Percentiles rank a stretch among this genome's conserved stretches.
Conservation (phyloP, 495 filamentous ascomycete species). For the Penicillium psychrofluorescens region DNA sequence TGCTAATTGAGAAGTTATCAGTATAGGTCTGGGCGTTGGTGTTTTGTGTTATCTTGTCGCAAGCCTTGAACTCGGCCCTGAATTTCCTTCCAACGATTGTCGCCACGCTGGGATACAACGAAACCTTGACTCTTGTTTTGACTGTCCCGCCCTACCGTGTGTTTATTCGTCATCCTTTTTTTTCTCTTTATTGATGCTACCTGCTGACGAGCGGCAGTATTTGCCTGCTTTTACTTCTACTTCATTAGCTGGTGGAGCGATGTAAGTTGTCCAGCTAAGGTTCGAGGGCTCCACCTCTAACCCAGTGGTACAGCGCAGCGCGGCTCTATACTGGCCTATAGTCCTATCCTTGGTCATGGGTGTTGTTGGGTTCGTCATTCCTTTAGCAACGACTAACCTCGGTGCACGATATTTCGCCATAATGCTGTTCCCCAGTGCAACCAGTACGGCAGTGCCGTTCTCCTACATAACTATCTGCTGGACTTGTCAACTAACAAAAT, state of each 20-base stretch:
- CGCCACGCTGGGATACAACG: slow-evolving; percentile 54
- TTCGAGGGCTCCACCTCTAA: no score
- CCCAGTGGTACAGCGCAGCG: no score
- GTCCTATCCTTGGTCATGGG: slow-evolving; percentile 15
- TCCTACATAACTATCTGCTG: no score
- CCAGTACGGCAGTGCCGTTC: not conserved
- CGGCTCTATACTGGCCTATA: not conserved
- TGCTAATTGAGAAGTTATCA: not conserved
- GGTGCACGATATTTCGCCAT: slow-evolving; percentile 23
- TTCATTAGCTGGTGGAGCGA: no score
- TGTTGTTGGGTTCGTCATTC: slow-evolving; percentile 19
- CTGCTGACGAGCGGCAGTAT: no score
- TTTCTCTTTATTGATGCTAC: not conserved
- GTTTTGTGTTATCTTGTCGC: slow-evolving; percentile 22
- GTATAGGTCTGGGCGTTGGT: not conserved
- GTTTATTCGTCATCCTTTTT: slow-evolving; percentile 2
- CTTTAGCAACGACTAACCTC: slow-evolving; percentile 13
- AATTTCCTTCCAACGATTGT: slow-evolving; percentile 83
- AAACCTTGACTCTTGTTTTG: slow-evolving; percentile 42
- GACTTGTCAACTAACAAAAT: no score
- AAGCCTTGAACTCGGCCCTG: slow-evolving; percentile 18
- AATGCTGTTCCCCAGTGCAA: slow-evolving; percentile 22
- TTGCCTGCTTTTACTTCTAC: no score
- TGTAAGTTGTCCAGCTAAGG: no score
- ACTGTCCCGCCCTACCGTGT: slow-evolving; percentile 15